phyloP scores from a whole-genome alignment of 2,329 filamentous ascomycete genomes.

The Colletotrichum plurivorum region DNA sequence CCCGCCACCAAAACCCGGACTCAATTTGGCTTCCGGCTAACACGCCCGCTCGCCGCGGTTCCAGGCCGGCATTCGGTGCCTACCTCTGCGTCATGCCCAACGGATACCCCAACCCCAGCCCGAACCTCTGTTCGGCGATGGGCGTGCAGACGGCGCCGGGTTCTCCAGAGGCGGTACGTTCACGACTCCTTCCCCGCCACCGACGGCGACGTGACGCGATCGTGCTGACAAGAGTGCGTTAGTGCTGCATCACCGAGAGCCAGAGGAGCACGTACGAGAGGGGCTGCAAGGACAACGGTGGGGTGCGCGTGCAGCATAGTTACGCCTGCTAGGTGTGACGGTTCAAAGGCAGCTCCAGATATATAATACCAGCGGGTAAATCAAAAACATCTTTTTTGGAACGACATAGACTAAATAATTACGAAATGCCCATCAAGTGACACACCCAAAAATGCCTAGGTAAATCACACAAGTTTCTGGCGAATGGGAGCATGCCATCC shows the following conservation, averaged over 20 bases:
- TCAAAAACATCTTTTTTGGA: too few relatives aligned
- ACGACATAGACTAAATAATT: too few relatives aligned
- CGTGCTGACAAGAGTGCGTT: not conserved
- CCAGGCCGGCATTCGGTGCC: slow-evolving; percentile 13
- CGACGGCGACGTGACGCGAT: too few relatives aligned
- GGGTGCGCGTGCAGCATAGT: slow-evolving; percentile 5
- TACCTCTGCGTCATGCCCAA: slow-evolving; percentile 7
- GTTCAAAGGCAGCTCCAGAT: too few relatives aligned
- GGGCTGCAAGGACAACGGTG: slow-evolving; percentile 22
- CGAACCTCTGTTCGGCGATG: slow-evolving; percentile 1
- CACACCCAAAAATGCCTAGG: too few relatives aligned
- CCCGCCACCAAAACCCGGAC: too few relatives aligned
- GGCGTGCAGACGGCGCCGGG: not conserved
- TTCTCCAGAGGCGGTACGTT: slow-evolving; percentile 4
- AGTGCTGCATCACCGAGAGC: slow-evolving; percentile 17
- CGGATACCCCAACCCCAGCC: slow-evolving; percentile 2
- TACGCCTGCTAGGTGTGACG: slow-evolving; percentile 5
- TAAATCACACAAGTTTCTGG: too few relatives aligned
- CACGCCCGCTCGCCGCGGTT: not conserved
- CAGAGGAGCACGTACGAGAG: not conserved
- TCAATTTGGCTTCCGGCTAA: slow-evolving; percentile 1
- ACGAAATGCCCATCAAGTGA: too few relatives aligned
- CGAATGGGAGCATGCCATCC: too few relatives aligned
- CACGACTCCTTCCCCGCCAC: too few relatives aligned
- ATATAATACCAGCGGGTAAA: too few relatives aligned